These are phyloP conservation scores for Tetrahymena malaccensis DNA, from an alignment of 73 alveolate species.

Conservation along the genomic window DNA sequence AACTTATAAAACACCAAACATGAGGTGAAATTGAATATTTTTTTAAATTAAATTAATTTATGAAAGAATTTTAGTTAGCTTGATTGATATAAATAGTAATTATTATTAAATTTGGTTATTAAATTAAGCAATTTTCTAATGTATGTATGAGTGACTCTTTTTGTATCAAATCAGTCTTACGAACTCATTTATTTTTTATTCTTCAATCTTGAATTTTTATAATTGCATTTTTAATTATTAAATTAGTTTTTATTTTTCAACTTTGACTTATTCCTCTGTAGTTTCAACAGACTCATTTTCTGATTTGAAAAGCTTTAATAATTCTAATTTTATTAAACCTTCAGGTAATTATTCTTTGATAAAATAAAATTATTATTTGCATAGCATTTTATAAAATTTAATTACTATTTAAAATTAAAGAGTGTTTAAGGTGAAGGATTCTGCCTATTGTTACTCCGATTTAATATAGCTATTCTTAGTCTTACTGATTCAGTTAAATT, in stretches of 20 bases:
- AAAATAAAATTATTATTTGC: not conserved
- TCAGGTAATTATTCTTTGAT: not conserved
- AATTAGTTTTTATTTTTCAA: not conserved
- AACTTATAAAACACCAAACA: too few relatives aligned
- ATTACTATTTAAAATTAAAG: not conserved
- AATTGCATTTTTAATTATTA: not conserved
- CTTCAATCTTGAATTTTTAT: not conserved
- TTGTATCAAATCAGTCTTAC: not conserved
- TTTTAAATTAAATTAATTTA: too few relatives aligned
- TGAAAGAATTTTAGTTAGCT: too few relatives aligned
- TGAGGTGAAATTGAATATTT: too few relatives aligned
- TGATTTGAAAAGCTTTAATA: not conserved
- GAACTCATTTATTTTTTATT: not conserved
- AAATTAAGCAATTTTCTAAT: too few relatives aligned
- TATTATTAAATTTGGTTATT: not conserved
- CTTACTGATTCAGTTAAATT: not conserved
- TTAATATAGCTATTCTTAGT: not conserved
- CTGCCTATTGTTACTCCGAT: not conserved
- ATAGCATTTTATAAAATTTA: too few relatives aligned
- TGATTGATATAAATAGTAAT: not conserved
- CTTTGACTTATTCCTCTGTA: not conserved
- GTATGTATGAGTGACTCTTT: not conserved
- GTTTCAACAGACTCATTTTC: not conserved
- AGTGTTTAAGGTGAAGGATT: not conserved
- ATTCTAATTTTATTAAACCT: not conserved